Conservation (phyloP, 208 protist genomes). For the Trichomonas vaginalis region DNA sequence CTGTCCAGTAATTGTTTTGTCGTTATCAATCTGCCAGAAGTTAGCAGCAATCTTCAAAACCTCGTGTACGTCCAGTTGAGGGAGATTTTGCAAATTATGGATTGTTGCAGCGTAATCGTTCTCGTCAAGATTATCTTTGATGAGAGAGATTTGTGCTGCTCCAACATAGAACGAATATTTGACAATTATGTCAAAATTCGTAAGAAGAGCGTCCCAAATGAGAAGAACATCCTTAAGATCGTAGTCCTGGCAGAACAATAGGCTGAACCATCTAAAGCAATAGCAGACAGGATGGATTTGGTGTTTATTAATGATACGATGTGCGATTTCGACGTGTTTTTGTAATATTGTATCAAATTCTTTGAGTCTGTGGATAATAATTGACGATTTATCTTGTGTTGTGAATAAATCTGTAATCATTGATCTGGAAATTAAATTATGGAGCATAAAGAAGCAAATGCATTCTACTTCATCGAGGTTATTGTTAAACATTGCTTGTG, state of each 20-base stretch:
- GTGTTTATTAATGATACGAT: background rate
- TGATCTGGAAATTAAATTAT: background rate
- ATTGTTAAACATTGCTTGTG: background rate
- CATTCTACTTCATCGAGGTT: background rate
- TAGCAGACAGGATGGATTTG: background rate
- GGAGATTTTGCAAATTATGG: background rate
- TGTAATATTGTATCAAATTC: background rate
- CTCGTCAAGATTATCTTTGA: background rate
- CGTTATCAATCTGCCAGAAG: background rate
- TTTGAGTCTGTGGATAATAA: background rate
- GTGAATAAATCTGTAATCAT: background rate
- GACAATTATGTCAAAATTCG: background rate
- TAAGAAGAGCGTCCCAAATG: background rate
- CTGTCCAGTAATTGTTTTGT: background rate
- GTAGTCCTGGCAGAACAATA: background rate
- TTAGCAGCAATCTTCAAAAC: background rate
- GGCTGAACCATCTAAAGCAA: background rate
- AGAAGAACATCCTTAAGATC: background rate
- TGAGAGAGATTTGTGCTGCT: background rate
- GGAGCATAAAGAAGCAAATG: background rate
- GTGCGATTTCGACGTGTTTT: background rate
- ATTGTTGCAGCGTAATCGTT: background rate
- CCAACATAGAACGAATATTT: background rate
- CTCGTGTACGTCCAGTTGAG: background rate
- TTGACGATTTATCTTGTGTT: background rate